Evolutionary conservation across 306 rosid species (phyloP).

Genomic region (Sphenostylis stenocarpa): DNA sequence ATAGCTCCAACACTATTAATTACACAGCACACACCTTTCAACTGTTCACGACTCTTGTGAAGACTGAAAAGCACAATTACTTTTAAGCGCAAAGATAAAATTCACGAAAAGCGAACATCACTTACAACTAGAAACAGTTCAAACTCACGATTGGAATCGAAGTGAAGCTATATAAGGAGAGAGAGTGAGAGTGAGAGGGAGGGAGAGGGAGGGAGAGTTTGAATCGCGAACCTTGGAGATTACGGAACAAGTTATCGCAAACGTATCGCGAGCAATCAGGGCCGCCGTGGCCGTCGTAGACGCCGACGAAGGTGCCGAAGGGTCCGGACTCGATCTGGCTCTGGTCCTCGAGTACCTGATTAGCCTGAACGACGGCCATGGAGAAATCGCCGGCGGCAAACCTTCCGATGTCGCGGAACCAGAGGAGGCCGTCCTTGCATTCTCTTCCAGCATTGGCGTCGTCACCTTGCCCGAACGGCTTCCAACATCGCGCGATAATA

Average conservation of each 20-base stretch:
- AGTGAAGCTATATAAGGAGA: not conserved
- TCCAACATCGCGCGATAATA: conserved; percentile 80
- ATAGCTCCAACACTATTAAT: not conserved
- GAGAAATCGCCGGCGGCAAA: conserved; percentile 80
- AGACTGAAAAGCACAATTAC: conserved; percentile 32
- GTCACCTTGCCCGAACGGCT: conserved; percentile 64
- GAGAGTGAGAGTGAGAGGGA: not conserved
- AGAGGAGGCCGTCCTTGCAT: conserved; percentile 66
- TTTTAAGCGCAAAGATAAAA: not conserved
- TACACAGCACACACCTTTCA: conserved; percentile 16
- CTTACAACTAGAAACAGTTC: conserved; percentile 12
- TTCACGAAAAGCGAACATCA: conserved; percentile 42
- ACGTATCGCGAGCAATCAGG: conserved; percentile 78
- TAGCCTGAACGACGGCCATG: conserved; percentile 88
- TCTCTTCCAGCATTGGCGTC: conserved; percentile 57
- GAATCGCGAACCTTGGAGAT: conserved; percentile 68
- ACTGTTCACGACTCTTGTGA: conserved; percentile 36
- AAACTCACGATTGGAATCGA: conserved; percentile 20
- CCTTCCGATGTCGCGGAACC: conserved; percentile 69
- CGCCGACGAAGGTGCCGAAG: conserved; percentile 81
- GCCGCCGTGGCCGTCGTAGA: conserved; percentile 92
- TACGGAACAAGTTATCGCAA: conserved; percentile 70
- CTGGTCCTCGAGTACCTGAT: conserved; percentile 87
- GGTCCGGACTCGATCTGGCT: conserved; percentile 89
- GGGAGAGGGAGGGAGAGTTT: not conserved